Evolutionary conservation across 2,329 filamentous ascomycete genomes (phyloP).

Genomic region (Venturia oleaginea): DNA sequence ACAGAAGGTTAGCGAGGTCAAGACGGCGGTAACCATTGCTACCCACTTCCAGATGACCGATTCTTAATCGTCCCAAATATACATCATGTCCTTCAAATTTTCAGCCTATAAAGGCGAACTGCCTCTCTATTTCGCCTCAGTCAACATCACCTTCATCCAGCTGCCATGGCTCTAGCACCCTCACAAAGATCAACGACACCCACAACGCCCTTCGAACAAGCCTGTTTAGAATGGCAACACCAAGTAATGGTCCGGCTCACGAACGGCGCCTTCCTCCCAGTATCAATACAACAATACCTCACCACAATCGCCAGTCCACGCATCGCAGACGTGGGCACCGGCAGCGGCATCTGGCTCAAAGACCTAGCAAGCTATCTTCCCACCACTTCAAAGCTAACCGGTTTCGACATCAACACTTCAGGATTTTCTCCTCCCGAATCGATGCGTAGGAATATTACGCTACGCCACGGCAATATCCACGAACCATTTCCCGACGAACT

Average conservation of each 20-base stretch:
- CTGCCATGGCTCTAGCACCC: background rate
- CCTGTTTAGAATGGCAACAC: background rate
- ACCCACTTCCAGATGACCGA: too few species aligned
- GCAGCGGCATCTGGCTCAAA: constrained; percentile 25
- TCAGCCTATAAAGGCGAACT: too few species aligned
- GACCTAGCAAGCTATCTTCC: constrained; percentile 19
- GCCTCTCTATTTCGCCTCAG: too few species aligned
- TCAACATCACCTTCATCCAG: too few species aligned
- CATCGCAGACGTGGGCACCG: constrained; percentile 25
- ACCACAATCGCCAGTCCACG: constrained; percentile 19
- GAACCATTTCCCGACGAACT: constrained; percentile 22
- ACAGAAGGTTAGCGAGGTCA: too few species aligned
- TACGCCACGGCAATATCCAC: constrained; percentile 22
- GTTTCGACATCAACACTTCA: constrained; percentile 24
- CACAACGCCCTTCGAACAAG: background rate
- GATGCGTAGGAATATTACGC: constrained; percentile 20
- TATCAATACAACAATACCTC: constrained; percentile 17
- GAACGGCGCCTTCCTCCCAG: constrained; percentile 18
- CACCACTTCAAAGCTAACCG: constrained; percentile 20
- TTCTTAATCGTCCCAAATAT: too few species aligned
- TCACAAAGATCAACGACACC: background rate
- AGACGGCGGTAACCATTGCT: too few species aligned
- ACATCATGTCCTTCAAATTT: too few species aligned
- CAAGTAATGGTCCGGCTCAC: background rate
- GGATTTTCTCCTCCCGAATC: constrained; percentile 19